Base-by-base conservation (phyloP, 2,329 filamentous ascomycete genomes). In the Aspergillus sp. region DNA sequence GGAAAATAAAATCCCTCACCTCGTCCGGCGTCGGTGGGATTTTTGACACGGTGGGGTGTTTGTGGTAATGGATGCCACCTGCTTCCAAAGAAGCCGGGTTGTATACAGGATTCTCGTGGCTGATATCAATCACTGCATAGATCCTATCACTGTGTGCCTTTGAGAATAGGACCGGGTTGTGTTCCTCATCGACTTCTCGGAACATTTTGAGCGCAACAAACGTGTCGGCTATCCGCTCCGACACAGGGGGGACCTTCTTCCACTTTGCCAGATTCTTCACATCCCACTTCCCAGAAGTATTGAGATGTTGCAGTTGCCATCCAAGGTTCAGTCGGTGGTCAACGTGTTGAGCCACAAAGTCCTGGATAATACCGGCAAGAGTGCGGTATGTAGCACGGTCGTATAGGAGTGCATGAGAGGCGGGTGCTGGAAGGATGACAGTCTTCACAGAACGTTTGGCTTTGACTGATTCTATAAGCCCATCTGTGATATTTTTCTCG, bases 261-360 rank as follows among this genome's bases (percentile, higher is more conserved):
- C 93, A 98, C 71, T 98, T 98, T 58, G 84, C 86, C 11, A 97
- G 81, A 68, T 98, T 98, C 77, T 98, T 98, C 64, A 98, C 91
- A 69, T 97, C 93, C 93, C 93, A 98, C 76, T 98, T 98, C 3
- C 93, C 93, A 64, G 92, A 90, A 2, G 89, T 91, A 2, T 89
- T 91, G 22, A 98, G 85, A 67, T 95, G 89, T 66, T 93, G 89
- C 15, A 98, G 80, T 74, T 98, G 93, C 93, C 93, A 98, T 43
- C 89, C 90, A 26, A 93, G 84, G 1, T 87, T 90, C 13, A 97
- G 83, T 8, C 92, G 86, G 9, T 86, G 82, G 9, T 93, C 93
- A 53, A 97, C 81, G 66, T 91, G 83, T 3, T 82, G 80, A 17
- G 85, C 81, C 26, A 97, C 81, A 68, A 98, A 98, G 61, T 90